Evolutionary conservation across 2,329 filamentous ascomycete genomes (phyloP).

Genomic region (Stemphylium lycopersici): DNA sequence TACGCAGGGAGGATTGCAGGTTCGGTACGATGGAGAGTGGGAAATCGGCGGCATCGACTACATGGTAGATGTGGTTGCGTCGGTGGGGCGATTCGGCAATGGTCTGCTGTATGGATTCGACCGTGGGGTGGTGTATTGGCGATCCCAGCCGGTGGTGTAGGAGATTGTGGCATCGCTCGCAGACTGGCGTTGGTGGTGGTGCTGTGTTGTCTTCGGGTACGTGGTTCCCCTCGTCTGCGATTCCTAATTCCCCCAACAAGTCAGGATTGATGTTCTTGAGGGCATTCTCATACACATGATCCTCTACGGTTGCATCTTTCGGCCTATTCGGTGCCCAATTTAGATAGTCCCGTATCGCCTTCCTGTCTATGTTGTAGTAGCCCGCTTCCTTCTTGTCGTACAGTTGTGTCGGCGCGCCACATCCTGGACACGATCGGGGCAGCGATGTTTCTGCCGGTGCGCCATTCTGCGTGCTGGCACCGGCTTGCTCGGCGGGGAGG

Average conservation of each 20-base stretch:
- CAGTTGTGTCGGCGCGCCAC: conserved; percentile 66
- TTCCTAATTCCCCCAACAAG: conserved; percentile 38
- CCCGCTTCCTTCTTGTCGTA: conserved; percentile 61
- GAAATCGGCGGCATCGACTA: conserved; percentile 95
- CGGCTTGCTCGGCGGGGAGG: conserved; percentile 12
- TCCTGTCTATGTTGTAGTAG: conserved; percentile 61
- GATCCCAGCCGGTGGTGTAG: conserved; percentile 74
- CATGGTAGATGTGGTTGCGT: conserved; percentile 92
- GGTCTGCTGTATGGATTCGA: conserved; percentile 81
- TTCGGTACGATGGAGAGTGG: conserved; percentile 88
- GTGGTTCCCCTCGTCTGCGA: conserved; percentile 29
- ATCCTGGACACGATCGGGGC: conserved; percentile 65
- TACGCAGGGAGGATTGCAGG: conserved; percentile 71
- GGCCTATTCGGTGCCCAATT: conserved; percentile 29
- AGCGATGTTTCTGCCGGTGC: conserved; percentile 34
- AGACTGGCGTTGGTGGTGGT: conserved; percentile 63
- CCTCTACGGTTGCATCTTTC: conserved; percentile 35
- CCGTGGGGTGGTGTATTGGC: conserved; percentile 78
- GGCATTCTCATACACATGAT: conserved; percentile 47
- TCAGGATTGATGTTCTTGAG: conserved; percentile 38
- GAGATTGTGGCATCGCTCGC: conserved; percentile 85
- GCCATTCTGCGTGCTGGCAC: not conserved
- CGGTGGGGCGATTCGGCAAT: conserved; percentile 88
- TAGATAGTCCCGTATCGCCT: conserved; percentile 53
- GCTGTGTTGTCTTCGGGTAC: conserved; percentile 16